Evolutionary conservation across 2,329 filamentous ascomycete species (phyloP), one percentile per base, ranked within the genome.

Genomic region (Aspergillus awamori): DNA sequence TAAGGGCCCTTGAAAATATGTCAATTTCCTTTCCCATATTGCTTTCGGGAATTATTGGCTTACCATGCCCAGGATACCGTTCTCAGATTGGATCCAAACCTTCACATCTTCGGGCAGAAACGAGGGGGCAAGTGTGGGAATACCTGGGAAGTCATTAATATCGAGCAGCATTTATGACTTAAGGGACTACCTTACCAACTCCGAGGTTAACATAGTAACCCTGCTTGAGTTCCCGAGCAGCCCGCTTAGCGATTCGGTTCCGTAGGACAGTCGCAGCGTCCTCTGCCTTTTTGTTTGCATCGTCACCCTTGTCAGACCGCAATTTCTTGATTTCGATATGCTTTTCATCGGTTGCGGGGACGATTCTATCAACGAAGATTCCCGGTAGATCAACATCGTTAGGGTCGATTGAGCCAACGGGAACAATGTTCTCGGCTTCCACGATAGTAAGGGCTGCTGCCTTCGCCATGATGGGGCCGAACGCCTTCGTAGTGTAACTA

Each of bases 41-140:
- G 22, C 26, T 26, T 26, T 7, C 26, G 6, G 26, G 15, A 49
- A 1, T 5, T 10, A 6, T 26, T 2, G 53, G 57, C 69, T 60
- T 64, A 74, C 73, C 73, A 96, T 92, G 47, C 92, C 92, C 1
- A 96, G 76, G 60, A 96, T 89, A 10, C 92, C 92, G 75, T 96
- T 96, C 79, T 96, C 92, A 0, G 89, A 92, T 74, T 96, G 92
- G 47, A 96, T 84, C 86, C 91, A 92, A 30, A 96, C 92, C 62
- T 89, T 86, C 15, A 87, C 83, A 54, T 84, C 85, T 0, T 84
- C 75, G 1, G 89, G 86, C 6, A 96, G 78, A 74, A 91, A 93
- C 0, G 87, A 89, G 0, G 91, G 90, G 1, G 92, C 91, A n/a
- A 95, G 82, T 13, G 92, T 96, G 0, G 92, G 92, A 74, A 96